These are phyloP conservation scores for Podila epicladia DNA, from an alignment of 192 early-diverging fungal genomes.

Conservation along the genomic window DNA sequence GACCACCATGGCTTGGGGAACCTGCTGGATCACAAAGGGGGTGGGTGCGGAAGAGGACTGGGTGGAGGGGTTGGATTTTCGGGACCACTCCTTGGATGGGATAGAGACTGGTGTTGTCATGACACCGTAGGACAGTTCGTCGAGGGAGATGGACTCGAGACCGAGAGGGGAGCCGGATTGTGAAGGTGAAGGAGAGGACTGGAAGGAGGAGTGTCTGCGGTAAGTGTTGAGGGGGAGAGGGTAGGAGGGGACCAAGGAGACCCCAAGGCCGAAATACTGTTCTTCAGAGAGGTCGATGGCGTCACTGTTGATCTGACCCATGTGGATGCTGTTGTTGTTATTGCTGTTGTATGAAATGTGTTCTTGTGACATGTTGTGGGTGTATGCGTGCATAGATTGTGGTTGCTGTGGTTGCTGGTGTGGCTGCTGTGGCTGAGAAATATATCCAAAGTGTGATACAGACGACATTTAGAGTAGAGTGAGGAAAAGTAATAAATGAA, in stretches of 20 bases:
- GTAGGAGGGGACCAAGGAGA: not conserved
- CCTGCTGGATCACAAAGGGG: not conserved
- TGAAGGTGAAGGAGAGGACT: not conserved
- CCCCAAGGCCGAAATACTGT: not conserved
- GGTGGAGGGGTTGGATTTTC: not conserved
- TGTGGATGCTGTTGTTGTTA: not conserved
- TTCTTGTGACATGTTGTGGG: not conserved
- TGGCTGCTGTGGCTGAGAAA: not conserved
- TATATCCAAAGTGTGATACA: constrained; percentile 2
- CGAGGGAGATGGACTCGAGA: not conserved
- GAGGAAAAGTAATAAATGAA: too few species aligned
- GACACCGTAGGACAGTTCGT: not conserved
- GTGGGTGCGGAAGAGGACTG: not conserved
- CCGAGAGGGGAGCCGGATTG: not conserved
- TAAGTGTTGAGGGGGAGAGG: not conserved
- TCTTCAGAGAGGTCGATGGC: not conserved
- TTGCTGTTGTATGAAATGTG: not conserved
- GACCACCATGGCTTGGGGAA: not conserved
- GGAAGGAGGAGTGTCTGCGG: constrained; percentile 4
- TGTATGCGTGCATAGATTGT: not conserved
- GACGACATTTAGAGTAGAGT: not conserved
- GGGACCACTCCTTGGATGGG: not conserved
- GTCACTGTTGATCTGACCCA: not conserved
- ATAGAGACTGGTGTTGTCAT: not conserved
- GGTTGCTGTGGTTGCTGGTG: not conserved